Evolutionary conservation across 1,284 basidiomycete species (phyloP), one percentile per base, ranked within the genome.

Genomic region (Ceratobasidium sp.): DNA sequence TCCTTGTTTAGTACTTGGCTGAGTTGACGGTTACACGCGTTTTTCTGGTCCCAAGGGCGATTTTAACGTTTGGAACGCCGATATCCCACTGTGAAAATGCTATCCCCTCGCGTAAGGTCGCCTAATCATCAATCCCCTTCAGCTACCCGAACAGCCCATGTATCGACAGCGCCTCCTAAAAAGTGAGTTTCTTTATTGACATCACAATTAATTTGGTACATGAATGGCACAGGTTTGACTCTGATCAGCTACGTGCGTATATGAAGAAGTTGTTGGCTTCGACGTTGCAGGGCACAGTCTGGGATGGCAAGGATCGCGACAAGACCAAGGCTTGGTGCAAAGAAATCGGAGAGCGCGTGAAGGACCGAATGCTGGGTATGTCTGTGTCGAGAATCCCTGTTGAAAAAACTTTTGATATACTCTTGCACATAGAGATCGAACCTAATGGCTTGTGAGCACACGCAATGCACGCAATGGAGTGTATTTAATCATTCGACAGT

Each of bases 331-430:
- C 79, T 9, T 91, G 89, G 88, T 91, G 91, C 78, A 91, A 88
- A 79, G 90, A 93, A 77, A 89, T 93, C 74, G 88, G 89, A 23
- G 89, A 91, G 76, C 84, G 91, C 53, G 86, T 93, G 42, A 93
- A 92, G 80, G 89, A 91, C 79, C 83, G 91, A 77, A 92, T 92
- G 89, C 76, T 91, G 72, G 82, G 83, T 84, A 75, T 73, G 83
- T 74, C 56, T 36, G 38, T 44, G 56, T 48, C 33, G 23, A 38
- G 28, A 4, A 40, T 42, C n/a, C 38, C 36, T 25, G 30, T 60
- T n/a, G 42, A n/a, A 59, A 51, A 12, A 36, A 51, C 64, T 72
- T 72, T 74, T 75, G 60, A 74, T 38, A n/a, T 4, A 18, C 30
- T 16, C 46, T 9, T 59, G 71, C 8, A 6, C 30, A 72, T 76